Percentiles rank a stretch among this genome's conserved stretches.
Evolutionary conservation across 2,329 filamentous ascomycete genomes (phyloP).

Genomic region (Botrytis elliptica): DNA sequence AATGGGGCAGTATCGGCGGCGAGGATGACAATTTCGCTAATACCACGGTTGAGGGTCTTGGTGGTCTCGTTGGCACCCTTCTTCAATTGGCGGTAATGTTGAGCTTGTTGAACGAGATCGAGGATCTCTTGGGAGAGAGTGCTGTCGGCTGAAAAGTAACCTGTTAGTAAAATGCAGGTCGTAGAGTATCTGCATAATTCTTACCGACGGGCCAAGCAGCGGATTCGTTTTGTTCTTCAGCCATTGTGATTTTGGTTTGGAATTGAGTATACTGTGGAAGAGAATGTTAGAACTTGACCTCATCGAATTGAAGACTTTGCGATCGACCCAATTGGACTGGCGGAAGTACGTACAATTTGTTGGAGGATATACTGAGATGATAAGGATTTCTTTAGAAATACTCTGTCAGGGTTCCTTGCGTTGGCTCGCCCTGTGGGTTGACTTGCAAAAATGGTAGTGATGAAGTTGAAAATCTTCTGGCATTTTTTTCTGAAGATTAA

Average conservation of each 20-base stretch:
- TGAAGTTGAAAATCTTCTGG: slow-evolving; percentile 14
- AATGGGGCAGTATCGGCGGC: slow-evolving; percentile 86
- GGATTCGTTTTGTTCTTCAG: slow-evolving; percentile 40
- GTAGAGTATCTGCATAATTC: slow-evolving; percentile 47
- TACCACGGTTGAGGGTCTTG: slow-evolving; percentile 88
- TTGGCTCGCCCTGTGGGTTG: slow-evolving; percentile 55
- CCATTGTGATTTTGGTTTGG: slow-evolving; percentile 32
- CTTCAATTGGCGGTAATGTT: slow-evolving; percentile 72
- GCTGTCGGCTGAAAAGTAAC: slow-evolving; percentile 66
- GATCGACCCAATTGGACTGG: not conserved
- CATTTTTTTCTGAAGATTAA: slow-evolving; percentile 13
- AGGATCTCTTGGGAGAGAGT: slow-evolving; percentile 78
- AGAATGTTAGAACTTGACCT: slow-evolving; percentile 3
- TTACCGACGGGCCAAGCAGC: slow-evolving; percentile 32
- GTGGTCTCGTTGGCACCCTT: slow-evolving; percentile 86
- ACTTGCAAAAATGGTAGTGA: slow-evolving; percentile 18
- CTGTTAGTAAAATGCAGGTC: not conserved
- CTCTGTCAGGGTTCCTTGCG: slow-evolving; percentile 58
- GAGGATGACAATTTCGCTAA: slow-evolving; percentile 83
- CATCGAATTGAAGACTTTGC: not conserved
- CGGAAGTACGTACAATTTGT: slow-evolving; percentile 17
- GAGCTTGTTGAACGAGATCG: slow-evolving; percentile 64
- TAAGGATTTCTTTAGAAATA: slow-evolving; percentile 19
- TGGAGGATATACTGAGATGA: not conserved
- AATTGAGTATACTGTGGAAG: slow-evolving; percentile 16